A percentile compares a stretch with the other conserved stretches of the same genome.
Conservation (phyloP, 768 basidiomycete species). For the Lentinula lateritia region DNA sequence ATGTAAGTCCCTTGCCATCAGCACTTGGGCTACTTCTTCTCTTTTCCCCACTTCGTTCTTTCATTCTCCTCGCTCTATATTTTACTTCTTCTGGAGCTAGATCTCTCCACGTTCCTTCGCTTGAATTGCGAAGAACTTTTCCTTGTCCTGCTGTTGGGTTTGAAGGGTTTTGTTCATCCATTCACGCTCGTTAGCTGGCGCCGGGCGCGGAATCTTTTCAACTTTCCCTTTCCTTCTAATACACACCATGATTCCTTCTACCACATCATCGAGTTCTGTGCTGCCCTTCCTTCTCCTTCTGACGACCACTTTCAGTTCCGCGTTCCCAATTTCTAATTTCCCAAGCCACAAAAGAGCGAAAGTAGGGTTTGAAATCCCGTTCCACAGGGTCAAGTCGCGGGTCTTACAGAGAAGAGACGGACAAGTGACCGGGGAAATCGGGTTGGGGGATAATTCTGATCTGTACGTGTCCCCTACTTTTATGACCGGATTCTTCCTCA, state of each 20-base stretch:
- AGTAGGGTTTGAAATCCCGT: not conserved
- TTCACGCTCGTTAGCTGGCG: not conserved
- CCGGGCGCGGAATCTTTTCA: not conserved
- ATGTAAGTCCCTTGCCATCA: not conserved
- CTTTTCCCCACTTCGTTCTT: not conserved
- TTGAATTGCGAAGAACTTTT: not conserved
- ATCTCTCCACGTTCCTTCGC: not conserved
- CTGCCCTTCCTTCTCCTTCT: not conserved
- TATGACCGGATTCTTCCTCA: too few species aligned
- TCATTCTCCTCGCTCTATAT: not conserved
- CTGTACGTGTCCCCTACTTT: conserved; percentile 22
- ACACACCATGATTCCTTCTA: not conserved
- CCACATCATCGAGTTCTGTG: not conserved
- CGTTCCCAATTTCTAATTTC: not conserved
- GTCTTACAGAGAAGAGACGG: conserved; percentile 9
- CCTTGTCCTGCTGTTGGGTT: not conserved
- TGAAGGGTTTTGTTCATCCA: not conserved
- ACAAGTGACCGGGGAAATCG: conserved; percentile 25
- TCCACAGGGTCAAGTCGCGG: not conserved
- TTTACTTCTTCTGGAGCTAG: not conserved
- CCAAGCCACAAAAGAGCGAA: not conserved
- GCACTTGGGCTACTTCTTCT: not conserved
- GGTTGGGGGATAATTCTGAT: conserved; percentile 31
- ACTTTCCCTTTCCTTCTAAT: not conserved
- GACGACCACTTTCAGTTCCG: not conserved